Percentiles rank a stretch among this genome's conserved stretches.
Conservation (phyloP, 345 rosid species). For the Linum trigynum region DNA sequence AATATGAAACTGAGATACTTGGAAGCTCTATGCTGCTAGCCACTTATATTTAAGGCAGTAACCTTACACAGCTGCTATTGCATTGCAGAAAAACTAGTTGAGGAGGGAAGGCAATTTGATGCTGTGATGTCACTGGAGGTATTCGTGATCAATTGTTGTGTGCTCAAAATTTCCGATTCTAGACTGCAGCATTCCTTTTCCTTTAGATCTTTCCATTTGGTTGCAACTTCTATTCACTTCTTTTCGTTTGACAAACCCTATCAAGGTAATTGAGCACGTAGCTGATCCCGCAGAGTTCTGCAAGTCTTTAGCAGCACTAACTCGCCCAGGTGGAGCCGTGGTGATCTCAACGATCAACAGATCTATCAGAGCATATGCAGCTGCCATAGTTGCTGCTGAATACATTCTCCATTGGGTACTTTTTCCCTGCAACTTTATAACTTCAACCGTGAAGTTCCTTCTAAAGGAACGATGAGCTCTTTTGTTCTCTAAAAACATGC, state of each 20-base stretch:
- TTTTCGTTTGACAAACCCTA: conserved; percentile 4
- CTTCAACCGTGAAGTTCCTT: neutral
- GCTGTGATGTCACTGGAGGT: conserved; percentile 88
- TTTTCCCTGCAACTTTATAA: neutral
- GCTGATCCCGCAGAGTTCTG: conserved; percentile 88
- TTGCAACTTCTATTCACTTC: neutral
- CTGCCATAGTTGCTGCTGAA: conserved; percentile 87
- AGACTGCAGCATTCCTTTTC: too few species aligned
- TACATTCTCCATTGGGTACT: conserved; percentile 80
- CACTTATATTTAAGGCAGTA: neutral
- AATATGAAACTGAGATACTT: neutral
- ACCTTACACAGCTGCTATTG: conserved; percentile 10
- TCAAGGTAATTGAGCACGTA: conserved; percentile 85
- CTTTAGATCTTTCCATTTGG: neutral
- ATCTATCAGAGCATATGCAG: conserved; percentile 69
- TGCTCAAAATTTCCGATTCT: neutral
- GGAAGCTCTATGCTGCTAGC: neutral
- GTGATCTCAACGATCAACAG: conserved; percentile 80
- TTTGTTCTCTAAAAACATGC: too few species aligned
- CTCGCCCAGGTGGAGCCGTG: conserved; percentile 56
- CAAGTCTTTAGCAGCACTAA: conserved; percentile 68
- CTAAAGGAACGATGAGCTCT: too few species aligned
- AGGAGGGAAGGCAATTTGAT: conserved; percentile 70
- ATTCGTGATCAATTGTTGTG: conserved; percentile 12
- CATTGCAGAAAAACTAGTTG: conserved; percentile 64